Evolutionary conservation across 192 early-diverging fungal genomes (phyloP), one percentile per base, ranked within the genome.

Genomic region (Lunasporangiospora selenospora): DNA sequence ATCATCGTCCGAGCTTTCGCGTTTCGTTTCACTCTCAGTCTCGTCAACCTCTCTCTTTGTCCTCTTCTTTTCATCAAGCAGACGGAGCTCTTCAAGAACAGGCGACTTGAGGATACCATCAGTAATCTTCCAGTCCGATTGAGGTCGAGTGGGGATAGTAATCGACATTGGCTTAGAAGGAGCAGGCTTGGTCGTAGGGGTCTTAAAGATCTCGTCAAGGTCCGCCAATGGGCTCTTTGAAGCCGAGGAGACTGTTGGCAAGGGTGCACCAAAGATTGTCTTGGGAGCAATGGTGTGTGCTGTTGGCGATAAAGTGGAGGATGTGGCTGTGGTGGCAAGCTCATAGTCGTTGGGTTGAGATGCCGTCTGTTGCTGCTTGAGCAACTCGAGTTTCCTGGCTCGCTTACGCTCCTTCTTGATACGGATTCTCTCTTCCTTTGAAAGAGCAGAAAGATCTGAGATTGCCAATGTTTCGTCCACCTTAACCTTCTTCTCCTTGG

Each of bases 1-100:
- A 13, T 19, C 40, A 11, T 48, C 51, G 16, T 57, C 37, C 36
- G 21, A 23, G 24, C 46, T 18, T 2, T 57, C 59, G n/a, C 53
- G 53, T 65, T 3, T 54, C 60, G 29, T 64, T 26, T 0, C 66
- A 67, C 39, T 65, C 36, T 15, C 33, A 15, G 45, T 77, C 46
- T 54, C 79, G 56, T 15, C 33, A 15, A 46, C 75, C 46, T 54
- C 79, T 59, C 34, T 65, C 56, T 64, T 84, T 47, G 47, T 83
- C 75, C 29, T 81, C 63, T 53, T 77, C 61, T 70, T 77, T 62
- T 55, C 3, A 26, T 61, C 46, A 13, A 56, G 19, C 18, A 55
- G 58, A 19, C 66, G 66, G 34, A 52, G 40, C 34, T 71, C 59
- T 24, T 62, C 60, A 3, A 55, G 47, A 45, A 58, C 42, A 26